Percentiles rank a stretch among this genome's conserved stretches.
Conservation (phyloP, 768 basidiomycete species). For the Leccinum imitatum region DNA sequence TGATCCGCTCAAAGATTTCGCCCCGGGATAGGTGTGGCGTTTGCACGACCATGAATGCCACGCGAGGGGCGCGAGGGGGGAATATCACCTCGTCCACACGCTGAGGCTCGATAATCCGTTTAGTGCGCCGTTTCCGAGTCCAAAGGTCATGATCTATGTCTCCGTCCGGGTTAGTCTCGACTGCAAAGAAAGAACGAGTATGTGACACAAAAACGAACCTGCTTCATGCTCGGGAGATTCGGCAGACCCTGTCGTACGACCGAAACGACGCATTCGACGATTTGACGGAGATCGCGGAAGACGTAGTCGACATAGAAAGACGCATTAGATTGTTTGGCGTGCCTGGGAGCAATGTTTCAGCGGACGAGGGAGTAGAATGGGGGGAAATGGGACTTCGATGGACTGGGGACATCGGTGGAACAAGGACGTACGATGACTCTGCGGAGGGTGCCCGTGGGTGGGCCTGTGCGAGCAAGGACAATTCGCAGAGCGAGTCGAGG, state of each 20-base stretch:
- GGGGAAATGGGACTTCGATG: neutral
- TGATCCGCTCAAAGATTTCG: constrained; percentile 85
- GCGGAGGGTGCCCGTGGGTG: constrained; percentile 31
- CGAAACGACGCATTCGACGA: constrained; percentile 86
- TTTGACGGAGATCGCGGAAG: constrained; percentile 70
- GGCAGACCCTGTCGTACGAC: constrained; percentile 84
- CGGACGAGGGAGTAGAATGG: neutral
- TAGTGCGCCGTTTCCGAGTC: constrained; percentile 84
- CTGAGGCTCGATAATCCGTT: constrained; percentile 79
- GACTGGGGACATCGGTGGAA: neutral
- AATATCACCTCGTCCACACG: constrained; percentile 68
- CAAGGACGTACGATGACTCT: neutral
- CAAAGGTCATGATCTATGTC: constrained; percentile 49
- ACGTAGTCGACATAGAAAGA: constrained; percentile 79
- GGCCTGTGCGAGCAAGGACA: constrained; percentile 66
- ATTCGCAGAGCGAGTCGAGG: constrained; percentile 84
- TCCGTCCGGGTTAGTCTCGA: neutral
- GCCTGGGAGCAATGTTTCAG: constrained; percentile 18
- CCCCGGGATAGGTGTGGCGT: constrained; percentile 45
- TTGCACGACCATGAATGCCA: neutral
- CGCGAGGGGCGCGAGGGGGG: constrained; percentile 2
- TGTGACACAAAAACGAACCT: constrained; percentile 48
- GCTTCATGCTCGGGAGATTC: constrained; percentile 84
- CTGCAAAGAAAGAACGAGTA: neutral
- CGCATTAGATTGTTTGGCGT: constrained; percentile 34